A percentile compares a stretch with the other conserved stretches of the same genome.
phyloP scores from a whole-genome alignment of 805 yeast genomes.

The Dipodascus albidus region DNA sequence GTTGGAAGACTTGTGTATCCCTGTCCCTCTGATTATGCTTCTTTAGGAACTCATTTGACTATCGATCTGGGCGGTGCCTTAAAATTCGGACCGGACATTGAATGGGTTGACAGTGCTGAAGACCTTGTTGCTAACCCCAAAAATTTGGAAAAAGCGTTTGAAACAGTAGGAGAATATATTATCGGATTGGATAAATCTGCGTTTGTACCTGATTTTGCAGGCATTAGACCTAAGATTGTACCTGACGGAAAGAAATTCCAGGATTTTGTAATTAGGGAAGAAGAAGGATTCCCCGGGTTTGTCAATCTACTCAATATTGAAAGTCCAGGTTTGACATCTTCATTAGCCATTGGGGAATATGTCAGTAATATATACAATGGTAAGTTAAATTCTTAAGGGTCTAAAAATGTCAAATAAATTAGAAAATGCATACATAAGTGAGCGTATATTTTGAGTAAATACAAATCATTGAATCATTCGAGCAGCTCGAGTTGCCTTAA shows the following conservation, averaged over 20 bases:
- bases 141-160: constrained; percentile 43
- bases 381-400: not conserved
- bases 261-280: constrained; percentile 66
- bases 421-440: too few species aligned
- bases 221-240: constrained; percentile 70
- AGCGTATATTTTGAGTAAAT: not conserved
- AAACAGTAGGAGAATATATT: constrained; percentile 49
- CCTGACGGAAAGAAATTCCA: constrained; percentile 41
- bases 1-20: constrained; percentile 62
- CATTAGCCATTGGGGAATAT: constrained; percentile 73
- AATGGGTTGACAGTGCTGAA: constrained; percentile 45
- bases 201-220: constrained; percentile 59
- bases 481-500: constrained; percentile 11
- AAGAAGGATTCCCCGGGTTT: constrained; percentile 64
- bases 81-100: constrained; percentile 81
- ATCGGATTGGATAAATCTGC: constrained; percentile 44
- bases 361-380: constrained; percentile 27
- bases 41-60: constrained; percentile 82
- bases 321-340: constrained; percentile 79
- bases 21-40: constrained; percentile 59
- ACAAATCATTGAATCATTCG: constrained; percentile 1
- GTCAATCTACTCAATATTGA: constrained; percentile 75
- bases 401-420: not conserved
- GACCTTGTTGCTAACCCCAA: constrained; percentile 21
- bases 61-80: constrained; percentile 70